Conservation (phyloP, 2,329 filamentous ascomycete species). For the Drechslerella stenobrocha region DNA sequence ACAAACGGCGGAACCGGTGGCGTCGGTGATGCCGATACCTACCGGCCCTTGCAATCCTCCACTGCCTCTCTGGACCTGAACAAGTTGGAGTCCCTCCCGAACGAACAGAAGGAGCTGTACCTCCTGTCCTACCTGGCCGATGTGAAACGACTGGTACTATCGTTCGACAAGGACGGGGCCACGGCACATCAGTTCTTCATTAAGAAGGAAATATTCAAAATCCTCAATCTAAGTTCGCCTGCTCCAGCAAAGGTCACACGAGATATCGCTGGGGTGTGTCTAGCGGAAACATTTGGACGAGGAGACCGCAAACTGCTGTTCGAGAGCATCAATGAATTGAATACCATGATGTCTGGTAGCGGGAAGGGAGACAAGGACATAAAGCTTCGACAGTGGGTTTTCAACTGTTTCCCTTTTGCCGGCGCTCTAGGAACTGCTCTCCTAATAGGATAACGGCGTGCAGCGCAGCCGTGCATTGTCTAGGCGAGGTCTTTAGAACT, state of each 20-base stretch:
- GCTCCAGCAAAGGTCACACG: constrained; percentile 84
- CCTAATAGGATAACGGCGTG: constrained; percentile 10
- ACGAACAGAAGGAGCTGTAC: constrained; percentile 94
- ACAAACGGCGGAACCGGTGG: constrained; percentile 39
- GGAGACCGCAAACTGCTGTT: constrained; percentile 91
- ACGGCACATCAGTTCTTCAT: constrained; percentile 87
- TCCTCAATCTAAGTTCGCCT: constrained; percentile 79
- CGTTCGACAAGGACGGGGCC: constrained; percentile 74
- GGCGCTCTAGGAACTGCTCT: not conserved
- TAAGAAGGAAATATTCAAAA: constrained; percentile 91
- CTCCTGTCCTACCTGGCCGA: constrained; percentile 85
- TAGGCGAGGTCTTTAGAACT: constrained; percentile 87
- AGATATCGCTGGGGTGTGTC: constrained; percentile 82
- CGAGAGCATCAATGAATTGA: constrained; percentile 88
- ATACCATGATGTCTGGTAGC: constrained; percentile 73
- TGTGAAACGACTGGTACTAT: constrained; percentile 76
- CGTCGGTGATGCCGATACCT: constrained; percentile 28
- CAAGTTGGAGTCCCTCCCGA: constrained; percentile 84
- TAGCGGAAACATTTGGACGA: constrained; percentile 77
- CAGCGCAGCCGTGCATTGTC: constrained; percentile 74
- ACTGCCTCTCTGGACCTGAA: constrained; percentile 75
- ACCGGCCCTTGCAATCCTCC: constrained; percentile 46
- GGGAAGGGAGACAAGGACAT: constrained; percentile 73
- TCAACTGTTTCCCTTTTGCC: not conserved
- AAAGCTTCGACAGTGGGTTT: constrained; percentile 68